These are phyloP conservation scores for Globisporangium paroecandrum DNA, from an alignment of 352 stramenopile genomes.

Conservation along the genomic window DNA sequence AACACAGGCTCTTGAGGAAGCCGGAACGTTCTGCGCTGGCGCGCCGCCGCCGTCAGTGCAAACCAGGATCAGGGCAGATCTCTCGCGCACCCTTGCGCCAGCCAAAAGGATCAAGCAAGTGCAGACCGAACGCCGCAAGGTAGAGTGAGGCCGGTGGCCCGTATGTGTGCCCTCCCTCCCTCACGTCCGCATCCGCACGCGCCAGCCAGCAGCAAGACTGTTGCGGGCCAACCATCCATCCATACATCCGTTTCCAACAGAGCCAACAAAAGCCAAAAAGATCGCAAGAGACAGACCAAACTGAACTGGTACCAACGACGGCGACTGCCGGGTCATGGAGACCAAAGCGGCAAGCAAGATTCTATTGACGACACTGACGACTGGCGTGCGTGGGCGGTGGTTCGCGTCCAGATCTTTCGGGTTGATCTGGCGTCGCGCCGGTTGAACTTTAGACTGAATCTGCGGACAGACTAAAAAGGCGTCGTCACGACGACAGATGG, in stretches of 20 bases:
- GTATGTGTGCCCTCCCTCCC: background rate
- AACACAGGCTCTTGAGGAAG: background rate
- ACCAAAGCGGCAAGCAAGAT: background rate
- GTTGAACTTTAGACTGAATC: background rate
- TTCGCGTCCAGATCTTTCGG: too few relatives aligned
- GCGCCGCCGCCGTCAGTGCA: background rate
- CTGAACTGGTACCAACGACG: background rate
- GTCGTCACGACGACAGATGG: background rate
- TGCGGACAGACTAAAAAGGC: background rate
- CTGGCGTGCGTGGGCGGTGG: background rate
- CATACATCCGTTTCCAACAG: background rate
- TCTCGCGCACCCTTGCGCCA: background rate
- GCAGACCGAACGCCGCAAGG: background rate
- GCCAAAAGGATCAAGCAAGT: background rate
- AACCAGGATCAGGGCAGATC: background rate
- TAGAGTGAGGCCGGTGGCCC: background rate
- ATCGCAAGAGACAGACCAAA: constrained; percentile 8
- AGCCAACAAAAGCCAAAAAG: background rate
- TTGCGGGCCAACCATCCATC: background rate
- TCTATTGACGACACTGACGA: background rate
- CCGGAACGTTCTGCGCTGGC: background rate
- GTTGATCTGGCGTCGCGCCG: background rate
- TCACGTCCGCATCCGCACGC: background rate
- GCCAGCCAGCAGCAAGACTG: background rate
- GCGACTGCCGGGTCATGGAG: background rate